phyloP scores from a whole-genome alignment of 1,284 basidiomycete genomes.

The Tausonia pullulans region DNA sequence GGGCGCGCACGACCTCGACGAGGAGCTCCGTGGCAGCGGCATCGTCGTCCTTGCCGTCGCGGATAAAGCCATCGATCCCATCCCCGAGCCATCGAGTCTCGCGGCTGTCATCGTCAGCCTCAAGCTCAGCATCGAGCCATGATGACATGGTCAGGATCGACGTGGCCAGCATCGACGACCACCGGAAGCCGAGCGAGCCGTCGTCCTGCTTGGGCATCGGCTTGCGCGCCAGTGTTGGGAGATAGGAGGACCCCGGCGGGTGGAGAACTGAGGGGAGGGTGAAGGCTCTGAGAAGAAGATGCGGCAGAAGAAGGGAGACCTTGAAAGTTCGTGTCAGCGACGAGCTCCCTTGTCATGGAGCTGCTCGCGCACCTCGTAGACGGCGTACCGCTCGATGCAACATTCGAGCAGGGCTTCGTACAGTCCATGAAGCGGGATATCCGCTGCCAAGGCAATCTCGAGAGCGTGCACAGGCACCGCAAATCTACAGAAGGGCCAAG shows the following conservation, averaged over 20 bases:
- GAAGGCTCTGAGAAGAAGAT: slow-evolving; percentile 6
- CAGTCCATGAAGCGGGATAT: slow-evolving; percentile 8
- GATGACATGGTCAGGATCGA: too few species aligned
- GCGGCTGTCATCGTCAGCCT: too few species aligned
- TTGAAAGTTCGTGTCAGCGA: too few species aligned
- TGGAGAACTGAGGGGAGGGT: not conserved
- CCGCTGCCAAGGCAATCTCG: not conserved
- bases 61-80: slow-evolving; percentile 3
- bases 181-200: too few species aligned
- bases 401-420: slow-evolving; percentile 6
- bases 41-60: slow-evolving; percentile 4
- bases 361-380: slow-evolving; percentile 5
- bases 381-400: slow-evolving; percentile 3
- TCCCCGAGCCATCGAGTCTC: slow-evolving; percentile 8
- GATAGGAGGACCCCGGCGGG: slow-evolving; percentile 5
- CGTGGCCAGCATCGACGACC: too few species aligned
- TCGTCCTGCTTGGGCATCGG: too few species aligned
- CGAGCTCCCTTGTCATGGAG: too few species aligned
- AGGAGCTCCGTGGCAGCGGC: not conserved
- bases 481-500: not conserved
- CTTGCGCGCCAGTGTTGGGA: not conserved
- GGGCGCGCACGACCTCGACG: not conserved
- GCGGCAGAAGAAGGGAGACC: slow-evolving; percentile 6
- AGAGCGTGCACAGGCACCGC: slow-evolving; percentile 9
- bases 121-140: too few species aligned